These are phyloP conservation scores for Cichorium intybus DNA, from an alignment of 140 eudicot genomes.

Conservation along the genomic window DNA sequence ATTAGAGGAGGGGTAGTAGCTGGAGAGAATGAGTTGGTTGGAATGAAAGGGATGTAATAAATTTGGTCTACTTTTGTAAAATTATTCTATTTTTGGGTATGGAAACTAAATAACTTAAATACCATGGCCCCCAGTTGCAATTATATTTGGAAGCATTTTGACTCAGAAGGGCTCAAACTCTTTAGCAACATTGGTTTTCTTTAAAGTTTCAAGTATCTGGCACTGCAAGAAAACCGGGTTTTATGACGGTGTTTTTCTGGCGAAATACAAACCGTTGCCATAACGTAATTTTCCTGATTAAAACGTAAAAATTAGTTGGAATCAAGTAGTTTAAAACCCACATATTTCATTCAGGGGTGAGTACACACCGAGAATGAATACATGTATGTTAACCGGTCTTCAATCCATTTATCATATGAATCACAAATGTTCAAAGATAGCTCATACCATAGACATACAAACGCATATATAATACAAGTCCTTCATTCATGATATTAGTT, in stretches of 20 bases:
- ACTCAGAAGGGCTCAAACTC: constrained; percentile 29
- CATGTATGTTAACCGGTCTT: not conserved
- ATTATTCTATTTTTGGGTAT: constrained; percentile 36
- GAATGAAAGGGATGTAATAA: constrained; percentile 29
- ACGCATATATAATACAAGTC: too few relatives aligned
- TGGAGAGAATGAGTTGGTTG: constrained; percentile 50
- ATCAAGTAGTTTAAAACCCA: not conserved
- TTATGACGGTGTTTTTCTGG: constrained; percentile 7
- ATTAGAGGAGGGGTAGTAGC: constrained; percentile 33
- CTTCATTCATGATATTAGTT: too few relatives aligned
- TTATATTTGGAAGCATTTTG: constrained; percentile 21
- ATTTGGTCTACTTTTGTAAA: constrained; percentile 37
- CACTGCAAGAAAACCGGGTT: constrained; percentile 18
- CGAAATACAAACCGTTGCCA: not conserved
- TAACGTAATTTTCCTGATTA: constrained; percentile 8
- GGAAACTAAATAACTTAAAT: constrained; percentile 36
- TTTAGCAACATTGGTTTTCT: constrained; percentile 10
- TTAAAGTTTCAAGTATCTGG: constrained; percentile 3
- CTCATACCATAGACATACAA: too few relatives aligned
- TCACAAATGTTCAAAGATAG: too few relatives aligned
- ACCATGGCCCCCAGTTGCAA: constrained; percentile 42
- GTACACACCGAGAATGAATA: not conserved
- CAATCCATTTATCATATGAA: not conserved
- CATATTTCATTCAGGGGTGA: not conserved
- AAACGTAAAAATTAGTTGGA: not conserved